phyloP scores from a whole-genome alignment of 768 basidiomycete species.

The Imleria badia region DNA sequence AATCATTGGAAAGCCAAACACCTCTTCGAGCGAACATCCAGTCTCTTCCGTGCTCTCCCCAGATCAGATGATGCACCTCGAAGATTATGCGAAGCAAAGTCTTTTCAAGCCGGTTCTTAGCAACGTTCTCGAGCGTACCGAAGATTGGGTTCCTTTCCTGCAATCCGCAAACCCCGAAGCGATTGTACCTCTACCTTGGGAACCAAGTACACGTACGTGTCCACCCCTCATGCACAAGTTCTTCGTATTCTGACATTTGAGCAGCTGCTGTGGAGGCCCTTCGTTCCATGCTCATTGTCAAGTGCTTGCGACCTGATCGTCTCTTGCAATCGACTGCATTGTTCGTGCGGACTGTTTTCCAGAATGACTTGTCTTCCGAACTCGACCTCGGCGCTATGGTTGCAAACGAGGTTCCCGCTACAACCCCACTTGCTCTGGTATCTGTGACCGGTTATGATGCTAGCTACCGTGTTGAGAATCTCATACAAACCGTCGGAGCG shows the following conservation, averaged over 20 bases:
- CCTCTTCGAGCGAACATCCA: constrained; percentile 36
- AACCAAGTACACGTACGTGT: constrained; percentile 69
- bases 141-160: constrained; percentile 73
- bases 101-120: constrained; percentile 76
- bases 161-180: constrained; percentile 64
- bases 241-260: constrained; percentile 16
- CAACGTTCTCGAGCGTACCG: constrained; percentile 59
- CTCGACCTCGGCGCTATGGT: constrained; percentile 82
- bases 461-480: constrained; percentile 91
- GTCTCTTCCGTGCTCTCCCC: constrained; percentile 52
- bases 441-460: constrained; percentile 98
- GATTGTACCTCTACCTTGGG: constrained; percentile 77
- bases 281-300: constrained; percentile 75
- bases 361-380: constrained; percentile 73
- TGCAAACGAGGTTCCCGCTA: constrained; percentile 70
- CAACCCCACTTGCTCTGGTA: constrained; percentile 84
- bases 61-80: constrained; percentile 69
- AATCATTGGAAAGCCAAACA: constrained; percentile 38
- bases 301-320: constrained; percentile 91
- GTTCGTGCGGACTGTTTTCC: constrained; percentile 77
- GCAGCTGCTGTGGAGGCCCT: constrained; percentile 73
- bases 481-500: constrained; percentile 73
- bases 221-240: not conserved
- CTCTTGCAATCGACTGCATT: constrained; percentile 77
- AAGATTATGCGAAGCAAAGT: constrained; percentile 66